A percentile compares a stretch with the other conserved stretches of the same genome.
Evolutionary conservation across 1,284 basidiomycete genomes (phyloP).

Genomic region (Ustilago trichophora): DNA sequence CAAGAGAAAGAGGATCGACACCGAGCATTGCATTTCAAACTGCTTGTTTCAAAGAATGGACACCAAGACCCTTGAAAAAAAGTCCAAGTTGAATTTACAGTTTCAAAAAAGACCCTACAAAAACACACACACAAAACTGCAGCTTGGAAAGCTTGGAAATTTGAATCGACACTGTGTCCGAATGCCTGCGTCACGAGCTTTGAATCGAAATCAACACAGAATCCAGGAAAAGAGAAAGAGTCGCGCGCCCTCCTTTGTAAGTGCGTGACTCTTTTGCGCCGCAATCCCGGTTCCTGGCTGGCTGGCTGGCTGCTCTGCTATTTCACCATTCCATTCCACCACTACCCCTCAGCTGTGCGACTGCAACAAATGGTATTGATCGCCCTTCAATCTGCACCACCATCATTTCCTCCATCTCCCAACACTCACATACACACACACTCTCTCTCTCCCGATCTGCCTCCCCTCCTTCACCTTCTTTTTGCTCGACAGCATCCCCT

Average conservation of each 20-base stretch:
- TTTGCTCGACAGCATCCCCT: constrained; percentile 7
- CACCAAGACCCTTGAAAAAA: background rate
- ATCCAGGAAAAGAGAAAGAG: background rate
- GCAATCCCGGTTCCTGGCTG: too few relatives aligned
- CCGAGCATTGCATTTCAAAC: background rate
- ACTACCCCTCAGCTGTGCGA: too few relatives aligned
- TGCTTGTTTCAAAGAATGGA: background rate
- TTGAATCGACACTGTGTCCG: background rate
- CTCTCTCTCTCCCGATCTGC: constrained; percentile 1
- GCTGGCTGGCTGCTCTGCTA: background rate
- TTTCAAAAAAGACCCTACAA: background rate
- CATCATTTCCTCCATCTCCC: constrained; percentile 7
- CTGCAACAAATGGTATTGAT: too few relatives aligned
- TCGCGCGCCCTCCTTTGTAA: too few relatives aligned
- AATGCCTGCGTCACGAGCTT: constrained; percentile 1
- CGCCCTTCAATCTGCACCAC: constrained; percentile 2
- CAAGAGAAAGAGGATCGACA: constrained; percentile 12
- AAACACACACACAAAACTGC: constrained; percentile 2
- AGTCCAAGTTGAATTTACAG: background rate
- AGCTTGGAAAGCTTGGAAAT: background rate
- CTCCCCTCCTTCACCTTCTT: background rate
- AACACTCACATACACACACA: too few relatives aligned
- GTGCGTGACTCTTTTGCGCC: too few relatives aligned
- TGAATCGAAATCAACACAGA: too few relatives aligned
- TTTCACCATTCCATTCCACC: too few relatives aligned